Conservation (phyloP, 352 stramenopile genomes). For the Phytopythium litorale region DNA sequence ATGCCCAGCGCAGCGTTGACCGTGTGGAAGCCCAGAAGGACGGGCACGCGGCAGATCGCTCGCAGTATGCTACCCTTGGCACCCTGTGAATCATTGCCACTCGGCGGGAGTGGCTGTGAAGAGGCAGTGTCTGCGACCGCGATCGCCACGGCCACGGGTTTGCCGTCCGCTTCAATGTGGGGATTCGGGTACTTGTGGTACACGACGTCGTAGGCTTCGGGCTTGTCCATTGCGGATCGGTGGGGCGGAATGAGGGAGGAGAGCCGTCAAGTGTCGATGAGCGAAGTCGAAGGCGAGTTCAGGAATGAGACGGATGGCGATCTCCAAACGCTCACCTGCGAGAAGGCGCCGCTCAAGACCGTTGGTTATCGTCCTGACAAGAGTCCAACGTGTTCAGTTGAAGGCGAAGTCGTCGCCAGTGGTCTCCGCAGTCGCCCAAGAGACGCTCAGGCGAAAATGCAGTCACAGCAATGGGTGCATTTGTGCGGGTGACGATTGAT, state of each 20-base stretch:
- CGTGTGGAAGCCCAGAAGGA: slow-evolving; percentile 21
- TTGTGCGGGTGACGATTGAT: too few species aligned
- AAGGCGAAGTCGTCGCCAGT: not conserved
- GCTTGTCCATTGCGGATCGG: not conserved
- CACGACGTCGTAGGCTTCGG: slow-evolving; percentile 16
- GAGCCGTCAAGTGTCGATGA: not conserved
- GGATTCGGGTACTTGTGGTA: slow-evolving; percentile 23
- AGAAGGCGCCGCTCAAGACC: too few species aligned
- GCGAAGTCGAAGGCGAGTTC: not conserved
- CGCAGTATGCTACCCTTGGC: not conserved
- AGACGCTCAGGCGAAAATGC: not conserved
- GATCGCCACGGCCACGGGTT: slow-evolving; percentile 12
- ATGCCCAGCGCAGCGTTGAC: slow-evolving; percentile 20
- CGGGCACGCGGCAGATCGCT: slow-evolving; percentile 2
- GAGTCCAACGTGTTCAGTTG: not conserved
- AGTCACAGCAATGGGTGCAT: not conserved
- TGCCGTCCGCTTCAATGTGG: slow-evolving; percentile 15
- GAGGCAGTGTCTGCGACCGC: slow-evolving; percentile 9
- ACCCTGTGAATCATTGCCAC: not conserved
- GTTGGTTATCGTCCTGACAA: too few species aligned
- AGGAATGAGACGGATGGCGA: not conserved
- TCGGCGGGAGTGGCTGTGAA: slow-evolving; percentile 5
- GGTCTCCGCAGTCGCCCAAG: not conserved
- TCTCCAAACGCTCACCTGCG: too few species aligned
- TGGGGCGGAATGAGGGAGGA: not conserved